Evolutionary conservation across 768 basidiomycete genomes (phyloP).

Genomic region (Suillus subaureus): DNA sequence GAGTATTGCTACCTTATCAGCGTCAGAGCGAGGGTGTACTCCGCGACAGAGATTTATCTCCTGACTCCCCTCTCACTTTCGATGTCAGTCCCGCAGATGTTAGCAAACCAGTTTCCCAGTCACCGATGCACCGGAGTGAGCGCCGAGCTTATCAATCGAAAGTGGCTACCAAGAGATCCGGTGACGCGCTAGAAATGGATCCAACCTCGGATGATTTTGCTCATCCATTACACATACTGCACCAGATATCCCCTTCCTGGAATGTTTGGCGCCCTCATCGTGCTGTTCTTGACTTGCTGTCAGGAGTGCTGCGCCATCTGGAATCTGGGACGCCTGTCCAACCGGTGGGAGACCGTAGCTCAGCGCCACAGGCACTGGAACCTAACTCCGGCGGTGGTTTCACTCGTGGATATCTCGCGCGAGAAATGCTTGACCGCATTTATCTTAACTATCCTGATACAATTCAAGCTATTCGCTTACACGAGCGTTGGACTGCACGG

Average conservation of each 20-base stretch:
- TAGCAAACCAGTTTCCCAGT: conserved; percentile 28
- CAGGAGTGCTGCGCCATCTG: conserved; percentile 49
- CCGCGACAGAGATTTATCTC: conserved; percentile 30
- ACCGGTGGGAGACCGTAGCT: conserved; percentile 33
- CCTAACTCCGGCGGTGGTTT: conserved; percentile 25
- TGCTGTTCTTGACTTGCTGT: conserved; percentile 49
- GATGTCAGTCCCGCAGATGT: conserved; percentile 30
- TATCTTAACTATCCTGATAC: conserved; percentile 53
- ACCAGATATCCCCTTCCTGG: conserved; percentile 66
- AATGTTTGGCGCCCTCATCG: conserved; percentile 66
- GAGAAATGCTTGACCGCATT: conserved; percentile 46
- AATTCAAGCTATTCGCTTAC: conserved; percentile 33
- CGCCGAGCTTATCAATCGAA: conserved; percentile 29
- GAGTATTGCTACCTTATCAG: conserved; percentile 67
- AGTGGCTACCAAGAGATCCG: conserved; percentile 17
- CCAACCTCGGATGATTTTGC: conserved; percentile 48
- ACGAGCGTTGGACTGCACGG: conserved; percentile 36
- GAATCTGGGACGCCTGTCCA: conserved; percentile 50
- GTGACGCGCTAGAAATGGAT: conserved; percentile 14
- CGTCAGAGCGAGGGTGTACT: conserved; percentile 28
- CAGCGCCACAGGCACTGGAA: conserved; percentile 24
- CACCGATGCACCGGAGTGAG: conserved; percentile 30
- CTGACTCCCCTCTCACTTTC: conserved; percentile 45
- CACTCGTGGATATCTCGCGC: conserved; percentile 35
- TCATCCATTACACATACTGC: conserved; percentile 61